Percentiles rank a stretch among this genome's conserved stretches.
Evolutionary conservation across 2,329 filamentous ascomycete genomes (phyloP).

Genomic region (Sporothrix luriei): DNA sequence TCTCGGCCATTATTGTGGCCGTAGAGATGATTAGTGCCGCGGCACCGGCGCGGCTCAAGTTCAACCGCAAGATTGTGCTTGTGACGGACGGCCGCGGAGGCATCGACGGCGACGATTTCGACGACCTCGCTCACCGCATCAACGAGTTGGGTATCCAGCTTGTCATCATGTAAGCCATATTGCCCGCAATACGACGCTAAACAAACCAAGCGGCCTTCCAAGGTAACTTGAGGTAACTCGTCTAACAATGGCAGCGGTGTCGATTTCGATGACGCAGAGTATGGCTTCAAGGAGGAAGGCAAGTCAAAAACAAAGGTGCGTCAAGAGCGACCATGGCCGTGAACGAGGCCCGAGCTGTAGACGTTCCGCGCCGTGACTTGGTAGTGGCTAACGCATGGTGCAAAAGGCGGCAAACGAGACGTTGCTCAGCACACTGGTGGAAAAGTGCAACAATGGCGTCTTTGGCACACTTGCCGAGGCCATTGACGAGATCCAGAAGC

Average conservation of each 20-base stretch:
- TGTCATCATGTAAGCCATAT: conserved; percentile 67
- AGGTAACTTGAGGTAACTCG: background rate
- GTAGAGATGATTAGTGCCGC: conserved; percentile 76
- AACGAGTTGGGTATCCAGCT: conserved; percentile 77
- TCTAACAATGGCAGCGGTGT: conserved; percentile 62
- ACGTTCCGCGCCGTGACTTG: too few species aligned
- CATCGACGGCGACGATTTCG: conserved; percentile 72
- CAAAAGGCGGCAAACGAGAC: conserved; percentile 69
- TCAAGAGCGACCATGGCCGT: too few species aligned
- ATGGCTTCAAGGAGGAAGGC: conserved; percentile 87
- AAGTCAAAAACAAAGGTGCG: conserved; percentile 56
- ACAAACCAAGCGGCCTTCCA: too few species aligned
- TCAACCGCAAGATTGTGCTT: conserved; percentile 76
- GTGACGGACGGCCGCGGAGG: conserved; percentile 77
- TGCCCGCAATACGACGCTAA: too few species aligned
- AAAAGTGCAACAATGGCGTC: conserved; percentile 66
- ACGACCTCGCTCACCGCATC: conserved; percentile 71
- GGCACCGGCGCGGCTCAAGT: conserved; percentile 81
- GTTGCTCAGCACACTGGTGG: conserved; percentile 64
- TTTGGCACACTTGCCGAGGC: conserved; percentile 88
- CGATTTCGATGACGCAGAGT: conserved; percentile 91
- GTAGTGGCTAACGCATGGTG: background rate
- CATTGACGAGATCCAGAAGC: conserved; percentile 75
- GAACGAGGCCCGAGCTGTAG: too few species aligned
- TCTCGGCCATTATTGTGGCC: conserved; percentile 84